Conservation (phyloP, 441 rosid genomes). For the Raphanus hybrid region DNA sequence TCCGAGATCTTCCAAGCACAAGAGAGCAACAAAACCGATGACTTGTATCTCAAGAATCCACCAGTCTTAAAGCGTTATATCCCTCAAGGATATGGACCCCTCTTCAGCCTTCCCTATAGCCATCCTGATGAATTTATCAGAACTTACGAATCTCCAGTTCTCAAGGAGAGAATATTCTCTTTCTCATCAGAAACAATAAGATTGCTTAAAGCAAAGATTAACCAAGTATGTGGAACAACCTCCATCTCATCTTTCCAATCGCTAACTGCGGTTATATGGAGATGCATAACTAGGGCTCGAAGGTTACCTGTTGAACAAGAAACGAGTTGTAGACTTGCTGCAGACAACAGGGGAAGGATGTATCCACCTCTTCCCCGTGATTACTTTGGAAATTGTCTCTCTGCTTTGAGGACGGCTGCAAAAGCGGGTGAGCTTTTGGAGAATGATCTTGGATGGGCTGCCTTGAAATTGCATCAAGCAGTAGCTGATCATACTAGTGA, state of each 20-base stretch:
- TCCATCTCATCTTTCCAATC: conserved; percentile 76
- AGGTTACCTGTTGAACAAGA: conserved; percentile 40
- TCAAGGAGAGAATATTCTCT: conserved; percentile 64
- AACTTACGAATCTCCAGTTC: conserved; percentile 50
- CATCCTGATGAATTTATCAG: conserved; percentile 54
- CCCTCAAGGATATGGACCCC: conserved; percentile 52
- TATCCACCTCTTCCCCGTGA: conserved; percentile 48
- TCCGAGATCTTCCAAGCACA: conserved; percentile 64
- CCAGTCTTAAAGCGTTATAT: conserved; percentile 59
- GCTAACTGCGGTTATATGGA: conserved; percentile 66
- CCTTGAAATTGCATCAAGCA: conserved; percentile 56
- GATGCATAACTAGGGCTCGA: conserved; percentile 55
- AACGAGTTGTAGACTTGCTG: conserved; percentile 61
- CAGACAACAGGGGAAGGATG: conserved; percentile 57
- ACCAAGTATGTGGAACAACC: conserved; percentile 46
- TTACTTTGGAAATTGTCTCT: conserved; percentile 70
- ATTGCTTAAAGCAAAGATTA: conserved; percentile 57
- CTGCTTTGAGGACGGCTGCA: conserved; percentile 41
- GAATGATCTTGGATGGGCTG: conserved; percentile 67
- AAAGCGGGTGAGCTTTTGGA: conserved; percentile 60
- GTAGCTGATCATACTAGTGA: conserved; percentile 53
- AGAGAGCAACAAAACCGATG: not conserved
- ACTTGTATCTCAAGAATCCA: conserved; percentile 46
- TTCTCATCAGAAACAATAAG: conserved; percentile 61
- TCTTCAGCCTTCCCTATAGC: conserved; percentile 53